phyloP scores from a whole-genome alignment of 2,329 filamentous ascomycete species.

The Cladophialophora carrionii region DNA sequence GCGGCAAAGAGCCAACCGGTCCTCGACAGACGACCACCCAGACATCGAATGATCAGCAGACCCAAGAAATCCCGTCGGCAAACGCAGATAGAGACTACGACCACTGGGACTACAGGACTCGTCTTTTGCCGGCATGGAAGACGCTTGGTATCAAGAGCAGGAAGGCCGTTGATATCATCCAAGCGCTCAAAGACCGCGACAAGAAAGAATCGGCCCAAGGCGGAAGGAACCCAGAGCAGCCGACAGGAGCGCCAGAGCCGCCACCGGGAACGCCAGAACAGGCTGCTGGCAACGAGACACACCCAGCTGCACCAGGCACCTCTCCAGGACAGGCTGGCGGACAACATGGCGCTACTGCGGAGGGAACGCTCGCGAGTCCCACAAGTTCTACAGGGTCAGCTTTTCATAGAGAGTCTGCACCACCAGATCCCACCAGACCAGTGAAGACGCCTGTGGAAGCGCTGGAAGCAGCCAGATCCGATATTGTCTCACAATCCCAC shows the following conservation, averaged over 20 bases:
- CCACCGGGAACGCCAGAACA: background rate
- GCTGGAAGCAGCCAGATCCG: conserved; percentile 7
- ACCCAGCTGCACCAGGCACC: background rate
- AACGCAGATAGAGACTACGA: background rate
- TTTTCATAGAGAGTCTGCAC: background rate
- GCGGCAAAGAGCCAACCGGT: background rate
- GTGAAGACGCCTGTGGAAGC: background rate
- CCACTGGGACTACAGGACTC: background rate
- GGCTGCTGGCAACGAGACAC: background rate
- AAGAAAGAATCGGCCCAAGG: background rate
- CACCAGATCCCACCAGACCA: background rate
- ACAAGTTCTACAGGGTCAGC: background rate
- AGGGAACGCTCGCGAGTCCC: background rate
- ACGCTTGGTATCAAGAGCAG: background rate
- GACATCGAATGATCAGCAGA: background rate
- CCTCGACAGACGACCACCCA: background rate
- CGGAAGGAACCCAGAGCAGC: no score
- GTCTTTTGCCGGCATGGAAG: background rate
- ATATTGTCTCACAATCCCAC: background rate
- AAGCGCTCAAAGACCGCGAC: background rate
- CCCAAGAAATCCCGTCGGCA: background rate
- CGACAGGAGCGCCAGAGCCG: no score
- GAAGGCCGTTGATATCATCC: background rate
- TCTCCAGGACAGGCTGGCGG: background rate
- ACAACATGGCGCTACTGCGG: background rate